Percentiles rank a stretch among this genome's conserved stretches.
Evolutionary conservation across 2,329 filamentous ascomycete species (phyloP).

Genomic region (Hymenoscyphus fructigenus): DNA sequence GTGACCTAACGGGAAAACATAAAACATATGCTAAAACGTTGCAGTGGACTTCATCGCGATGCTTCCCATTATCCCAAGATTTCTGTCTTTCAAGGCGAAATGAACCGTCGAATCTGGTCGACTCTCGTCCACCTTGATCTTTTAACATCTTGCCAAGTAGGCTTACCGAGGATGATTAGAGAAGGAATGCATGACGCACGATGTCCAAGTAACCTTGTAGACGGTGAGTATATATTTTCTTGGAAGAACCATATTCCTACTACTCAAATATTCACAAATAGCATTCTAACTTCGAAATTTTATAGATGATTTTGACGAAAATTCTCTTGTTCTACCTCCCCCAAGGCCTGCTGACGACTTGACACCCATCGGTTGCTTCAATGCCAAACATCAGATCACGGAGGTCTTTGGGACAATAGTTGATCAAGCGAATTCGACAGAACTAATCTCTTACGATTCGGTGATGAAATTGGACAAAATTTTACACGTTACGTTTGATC

Average conservation of each 20-base stretch:
- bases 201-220: constrained; percentile 60
- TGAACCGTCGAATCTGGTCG: constrained; percentile 60
- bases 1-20: too few species aligned
- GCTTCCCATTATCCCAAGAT: constrained; percentile 49
- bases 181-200: constrained; percentile 62
- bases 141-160: constrained; percentile 65
- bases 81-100: constrained; percentile 55
- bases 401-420: constrained; percentile 53
- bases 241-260: not conserved
- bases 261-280: not conserved
- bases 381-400: constrained; percentile 49
- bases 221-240: constrained; percentile 38
- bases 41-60: constrained; percentile 54
- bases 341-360: constrained; percentile 54
- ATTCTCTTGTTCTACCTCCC: constrained; percentile 54
- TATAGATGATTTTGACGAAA: constrained; percentile 56
- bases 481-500: not conserved
- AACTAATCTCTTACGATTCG: constrained; percentile 48
- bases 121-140: constrained; percentile 58
- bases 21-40: too few species aligned
- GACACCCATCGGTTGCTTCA: constrained; percentile 54
- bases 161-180: constrained; percentile 65
- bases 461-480: constrained; percentile 40
- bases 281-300: not conserved
- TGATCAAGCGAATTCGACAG: constrained; percentile 49